phyloP scores from a whole-genome alignment of 2,329 filamentous ascomycete species.

The Pyrenochaeta sp. region DNA sequence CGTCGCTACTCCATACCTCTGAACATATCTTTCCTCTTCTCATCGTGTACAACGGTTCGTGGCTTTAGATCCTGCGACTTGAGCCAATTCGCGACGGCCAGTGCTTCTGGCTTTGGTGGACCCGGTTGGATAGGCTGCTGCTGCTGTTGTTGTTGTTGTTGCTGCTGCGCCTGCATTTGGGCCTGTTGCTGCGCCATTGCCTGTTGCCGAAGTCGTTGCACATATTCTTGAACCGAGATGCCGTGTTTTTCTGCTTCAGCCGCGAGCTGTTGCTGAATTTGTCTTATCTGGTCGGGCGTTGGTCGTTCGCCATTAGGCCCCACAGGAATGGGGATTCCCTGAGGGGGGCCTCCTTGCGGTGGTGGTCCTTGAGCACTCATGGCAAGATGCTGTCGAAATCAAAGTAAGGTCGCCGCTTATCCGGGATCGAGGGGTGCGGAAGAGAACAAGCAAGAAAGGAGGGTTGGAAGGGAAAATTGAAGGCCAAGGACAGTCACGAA shows the following conservation, averaged over 20 bases:
- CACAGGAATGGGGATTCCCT: slow-evolving; percentile 32
- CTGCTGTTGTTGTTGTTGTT: slow-evolving; percentile 55
- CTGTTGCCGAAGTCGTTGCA: slow-evolving; percentile 63
- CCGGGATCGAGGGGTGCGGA: too few species aligned
- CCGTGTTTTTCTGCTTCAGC: slow-evolving; percentile 84
- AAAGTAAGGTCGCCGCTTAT: too few species aligned
- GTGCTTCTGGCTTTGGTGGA: slow-evolving; percentile 85
- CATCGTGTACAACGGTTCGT: slow-evolving; percentile 90
- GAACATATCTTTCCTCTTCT: slow-evolving; percentile 98
- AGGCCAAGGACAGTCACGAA: neutral
- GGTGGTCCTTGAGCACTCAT: slow-evolving; percentile 31
- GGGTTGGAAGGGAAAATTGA: neutral
- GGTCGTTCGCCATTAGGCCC: slow-evolving; percentile 60
- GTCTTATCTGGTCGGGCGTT: slow-evolving; percentile 82
- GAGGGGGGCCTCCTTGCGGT: slow-evolving; percentile 17
- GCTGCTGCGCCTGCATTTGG: slow-evolving; percentile 44
- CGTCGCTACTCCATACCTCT: slow-evolving; percentile 65
- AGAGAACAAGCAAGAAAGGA: neutral
- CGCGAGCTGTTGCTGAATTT: slow-evolving; percentile 83
- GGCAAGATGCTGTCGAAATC: too few species aligned
- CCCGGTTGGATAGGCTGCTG: slow-evolving; percentile 75
- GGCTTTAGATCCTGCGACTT: slow-evolving; percentile 84
- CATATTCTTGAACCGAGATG: slow-evolving; percentile 84
- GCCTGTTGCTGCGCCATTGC: slow-evolving; percentile 65
- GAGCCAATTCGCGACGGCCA: slow-evolving; percentile 90